These are phyloP conservation scores for Entomortierella beljakovae DNA, from an alignment of 192 early-diverging fungal species.

Conservation along the genomic window DNA sequence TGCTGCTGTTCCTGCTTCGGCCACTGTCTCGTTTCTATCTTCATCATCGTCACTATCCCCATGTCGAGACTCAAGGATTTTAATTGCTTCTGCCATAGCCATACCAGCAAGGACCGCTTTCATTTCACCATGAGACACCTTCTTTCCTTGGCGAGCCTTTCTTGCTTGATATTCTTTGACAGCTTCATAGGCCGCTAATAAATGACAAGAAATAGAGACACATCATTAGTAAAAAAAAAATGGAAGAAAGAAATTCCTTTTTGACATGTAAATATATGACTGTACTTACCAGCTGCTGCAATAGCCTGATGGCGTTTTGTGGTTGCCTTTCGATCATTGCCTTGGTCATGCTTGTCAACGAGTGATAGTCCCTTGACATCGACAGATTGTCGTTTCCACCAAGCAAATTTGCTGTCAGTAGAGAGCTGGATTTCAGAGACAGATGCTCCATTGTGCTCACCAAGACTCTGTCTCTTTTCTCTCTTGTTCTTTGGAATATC, in stretches of 20 bases:
- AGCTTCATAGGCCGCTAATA: slow-evolving; percentile 33
- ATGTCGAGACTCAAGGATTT: slow-evolving; percentile 35
- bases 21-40: slow-evolving; percentile 32
- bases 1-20: slow-evolving; percentile 28
- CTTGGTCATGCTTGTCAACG: background rate
- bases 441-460: slow-evolving; percentile 21
- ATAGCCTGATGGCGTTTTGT: slow-evolving; percentile 29
- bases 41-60: slow-evolving; percentile 3
- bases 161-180: slow-evolving; percentile 38
- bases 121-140: slow-evolving; percentile 41
- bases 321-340: slow-evolving; percentile 12
- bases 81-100: slow-evolving; percentile 46
- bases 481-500: slow-evolving; percentile 18
- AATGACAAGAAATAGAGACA: background rate
- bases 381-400: slow-evolving; percentile 20
- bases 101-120: slow-evolving; percentile 44
- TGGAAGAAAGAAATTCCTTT: background rate
- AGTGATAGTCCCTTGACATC: background rate
- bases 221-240: background rate
- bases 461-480: slow-evolving; percentile 24
- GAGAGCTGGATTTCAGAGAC: no score
- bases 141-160: slow-evolving; percentile 32
- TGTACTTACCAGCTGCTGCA: slow-evolving; percentile 32
- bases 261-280: no score
- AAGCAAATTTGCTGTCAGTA: background rate